Conservation (phyloP, 176 grass and related monocot genomes). For the Ampelocalamus luodianensis region DNA sequence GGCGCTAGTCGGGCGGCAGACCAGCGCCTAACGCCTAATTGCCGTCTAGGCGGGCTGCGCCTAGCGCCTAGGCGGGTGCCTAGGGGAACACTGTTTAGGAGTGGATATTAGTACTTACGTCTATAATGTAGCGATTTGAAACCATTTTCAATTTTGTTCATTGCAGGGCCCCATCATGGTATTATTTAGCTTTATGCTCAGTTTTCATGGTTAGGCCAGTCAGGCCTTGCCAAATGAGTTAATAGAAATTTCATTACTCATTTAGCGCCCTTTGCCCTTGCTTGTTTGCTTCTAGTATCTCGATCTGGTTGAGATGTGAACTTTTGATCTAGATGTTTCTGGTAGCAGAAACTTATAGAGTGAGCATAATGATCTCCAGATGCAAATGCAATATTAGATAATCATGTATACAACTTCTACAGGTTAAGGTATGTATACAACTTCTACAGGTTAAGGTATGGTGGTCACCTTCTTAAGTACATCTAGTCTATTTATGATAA, state of each 20-base stretch:
- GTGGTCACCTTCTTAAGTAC: background rate
- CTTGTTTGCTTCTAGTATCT: background rate
- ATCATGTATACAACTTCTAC: background rate
- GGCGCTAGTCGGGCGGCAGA: too few relatives aligned
- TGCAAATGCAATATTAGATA: slow-evolving; percentile 1
- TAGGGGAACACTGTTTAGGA: too few relatives aligned
- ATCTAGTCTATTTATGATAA: background rate
- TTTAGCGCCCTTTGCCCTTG: background rate
- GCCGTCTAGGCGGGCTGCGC: too few relatives aligned
- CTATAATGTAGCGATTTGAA: slow-evolving; percentile 13
- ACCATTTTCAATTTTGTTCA: background rate
- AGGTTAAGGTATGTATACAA: too few relatives aligned
- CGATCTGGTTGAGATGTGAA: background rate
- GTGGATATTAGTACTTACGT: background rate
- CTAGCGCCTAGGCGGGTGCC: too few relatives aligned
- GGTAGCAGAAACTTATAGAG: background rate
- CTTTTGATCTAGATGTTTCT: background rate
- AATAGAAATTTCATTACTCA: background rate
- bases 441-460: background rate
- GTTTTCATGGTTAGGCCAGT: background rate
- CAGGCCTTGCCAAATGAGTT: background rate
- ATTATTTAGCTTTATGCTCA: background rate
- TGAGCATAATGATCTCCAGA: background rate
- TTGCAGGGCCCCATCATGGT: background rate
- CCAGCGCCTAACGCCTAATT: too few relatives aligned